Conservation (phyloP, 2,329 filamentous ascomycete genomes). For the Sarocladium strictum region DNA sequence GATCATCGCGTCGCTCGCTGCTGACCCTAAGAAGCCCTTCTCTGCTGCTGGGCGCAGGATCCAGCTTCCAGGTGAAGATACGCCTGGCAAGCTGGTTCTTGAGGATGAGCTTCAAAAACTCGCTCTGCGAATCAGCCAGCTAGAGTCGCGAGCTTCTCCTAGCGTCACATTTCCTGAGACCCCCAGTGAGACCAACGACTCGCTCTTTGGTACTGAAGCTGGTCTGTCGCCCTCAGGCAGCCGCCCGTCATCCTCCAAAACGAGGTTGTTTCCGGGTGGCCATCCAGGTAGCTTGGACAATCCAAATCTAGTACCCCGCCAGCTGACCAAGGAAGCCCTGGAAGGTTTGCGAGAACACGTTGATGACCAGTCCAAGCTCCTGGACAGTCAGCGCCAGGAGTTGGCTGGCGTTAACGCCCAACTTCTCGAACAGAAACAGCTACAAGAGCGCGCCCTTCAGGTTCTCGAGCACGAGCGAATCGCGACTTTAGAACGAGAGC, state of each 20-base stretch:
- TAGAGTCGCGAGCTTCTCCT: conserved; percentile 71
- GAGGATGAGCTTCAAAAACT: conserved; percentile 80
- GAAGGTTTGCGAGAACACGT: conserved; percentile 84
- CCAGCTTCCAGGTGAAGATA: conserved; percentile 71
- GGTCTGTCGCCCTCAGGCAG: conserved; percentile 37
- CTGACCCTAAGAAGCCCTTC: conserved; percentile 34
- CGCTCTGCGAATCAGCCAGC: conserved; percentile 67
- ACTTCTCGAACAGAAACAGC: conserved; percentile 76
- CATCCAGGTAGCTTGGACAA: conserved; percentile 33
- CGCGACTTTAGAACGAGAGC: conserved; percentile 80
- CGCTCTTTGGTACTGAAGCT: conserved; percentile 55
- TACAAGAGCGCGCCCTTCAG: conserved; percentile 76
- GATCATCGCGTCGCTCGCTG: conserved; percentile 47
- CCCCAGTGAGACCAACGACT: conserved; percentile 67
- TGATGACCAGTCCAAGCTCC: conserved; percentile 87
- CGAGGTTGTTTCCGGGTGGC: conserved; percentile 21
- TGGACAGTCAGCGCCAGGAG: conserved; percentile 80
- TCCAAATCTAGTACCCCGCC: conserved; percentile 31
- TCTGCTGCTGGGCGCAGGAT: conserved; percentile 45
- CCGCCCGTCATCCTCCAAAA: conserved; percentile 29
- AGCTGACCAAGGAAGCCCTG: conserved; percentile 75
- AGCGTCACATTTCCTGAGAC: conserved; percentile 67
- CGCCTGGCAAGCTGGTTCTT: conserved; percentile 68
- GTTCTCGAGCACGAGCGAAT: conserved; percentile 84
- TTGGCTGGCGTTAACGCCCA: conserved; percentile 81